Conservation (phyloP, 208 protist species). For the Trypanosoma mega region DNA sequence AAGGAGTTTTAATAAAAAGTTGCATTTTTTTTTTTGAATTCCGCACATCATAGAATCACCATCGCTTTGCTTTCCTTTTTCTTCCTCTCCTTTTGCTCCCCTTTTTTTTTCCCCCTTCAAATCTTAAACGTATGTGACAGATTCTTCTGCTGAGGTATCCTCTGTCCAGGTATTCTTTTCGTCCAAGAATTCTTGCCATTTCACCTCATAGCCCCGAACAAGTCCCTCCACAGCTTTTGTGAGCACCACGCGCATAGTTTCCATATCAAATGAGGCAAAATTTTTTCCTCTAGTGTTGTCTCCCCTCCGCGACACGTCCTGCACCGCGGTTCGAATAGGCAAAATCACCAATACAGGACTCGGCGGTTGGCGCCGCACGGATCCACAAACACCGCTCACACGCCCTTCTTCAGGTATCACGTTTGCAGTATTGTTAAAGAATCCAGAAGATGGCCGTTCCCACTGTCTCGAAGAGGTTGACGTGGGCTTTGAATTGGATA, state of each 20-base stretch:
- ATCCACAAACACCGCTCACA: not conserved
- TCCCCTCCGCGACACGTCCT: too few species aligned
- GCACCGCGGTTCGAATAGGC: slow-evolving; percentile 10
- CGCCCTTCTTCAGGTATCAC: not conserved
- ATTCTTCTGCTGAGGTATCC: not conserved
- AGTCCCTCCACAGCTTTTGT: slow-evolving; percentile 1
- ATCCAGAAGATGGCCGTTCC: too few species aligned
- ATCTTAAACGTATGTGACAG: not conserved
- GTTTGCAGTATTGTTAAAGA: too few species aligned
- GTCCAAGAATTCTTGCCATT: slow-evolving; percentile 19
- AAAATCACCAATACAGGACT: slow-evolving; percentile 17
- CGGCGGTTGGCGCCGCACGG: not conserved
- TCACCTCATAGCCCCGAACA: slow-evolving; percentile 17
- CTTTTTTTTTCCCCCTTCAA: not conserved
- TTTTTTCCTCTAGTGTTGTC: not conserved
- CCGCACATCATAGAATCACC: not conserved
- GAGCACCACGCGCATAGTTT: slow-evolving; percentile 3
- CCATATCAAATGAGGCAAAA: slow-evolving; percentile 5
- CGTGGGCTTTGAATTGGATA: too few species aligned
- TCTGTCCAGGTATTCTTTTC: slow-evolving; percentile 1
- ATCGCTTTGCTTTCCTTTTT: not conserved
- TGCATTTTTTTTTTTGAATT: not conserved
- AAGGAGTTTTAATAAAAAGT: not conserved
- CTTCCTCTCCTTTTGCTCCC: not conserved
- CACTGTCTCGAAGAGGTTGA: too few species aligned